Base-by-base conservation (phyloP, 345 rosid species). In the Rhodamnia argentea region DNA sequence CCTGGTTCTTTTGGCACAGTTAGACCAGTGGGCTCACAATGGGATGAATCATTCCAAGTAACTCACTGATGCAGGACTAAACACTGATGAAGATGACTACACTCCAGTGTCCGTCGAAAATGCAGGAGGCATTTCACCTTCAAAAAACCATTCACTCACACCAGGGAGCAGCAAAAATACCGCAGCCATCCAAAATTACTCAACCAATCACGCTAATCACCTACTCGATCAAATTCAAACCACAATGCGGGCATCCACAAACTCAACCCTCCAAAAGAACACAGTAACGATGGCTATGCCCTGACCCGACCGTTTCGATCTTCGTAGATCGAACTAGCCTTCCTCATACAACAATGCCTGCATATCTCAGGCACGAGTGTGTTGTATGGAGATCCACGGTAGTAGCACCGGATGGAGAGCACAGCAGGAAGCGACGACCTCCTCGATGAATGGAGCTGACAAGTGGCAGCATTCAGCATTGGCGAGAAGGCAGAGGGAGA, bases 351-450 rank as follows among this genome's bases (percentile, higher is more conserved):
- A 70, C 7, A 32, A 70, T 32, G 78, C 78, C 24, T 44, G 44
- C 47, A 55, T 42, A 96, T 98, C 99, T 95, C 94, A 24, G 95
- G 92, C 52, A 96, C 93, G 78, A 96, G 88, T 23, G 94, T 89
- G 74, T 87, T 93, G 90, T 87, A 91, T 15, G 92, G 88, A 16
- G 93, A 85, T 64, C 84, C 74, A 83, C 87, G 89, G 44, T 37
- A 4, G 76, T 58, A 4, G 76, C 76, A 44, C 84, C 89, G 70
- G 85, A 82, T 62, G 87, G 27, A 54, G 90, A 89, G 42, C 92
- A 89, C 57, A 87, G 75, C 74, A 55, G 90, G 87, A 86, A n/a
- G 84, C 89, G 89, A 22, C 50, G 74, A 76, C 87, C 40, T 89
- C 90, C 89, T 84, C 82, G 86, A 88, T 57, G 86, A 11, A 78